Percentiles rank a stretch among this genome's conserved stretches.
phyloP scores from a whole-genome alignment of 2,329 filamentous ascomycete species.

The Apiospora phragmitis region DNA sequence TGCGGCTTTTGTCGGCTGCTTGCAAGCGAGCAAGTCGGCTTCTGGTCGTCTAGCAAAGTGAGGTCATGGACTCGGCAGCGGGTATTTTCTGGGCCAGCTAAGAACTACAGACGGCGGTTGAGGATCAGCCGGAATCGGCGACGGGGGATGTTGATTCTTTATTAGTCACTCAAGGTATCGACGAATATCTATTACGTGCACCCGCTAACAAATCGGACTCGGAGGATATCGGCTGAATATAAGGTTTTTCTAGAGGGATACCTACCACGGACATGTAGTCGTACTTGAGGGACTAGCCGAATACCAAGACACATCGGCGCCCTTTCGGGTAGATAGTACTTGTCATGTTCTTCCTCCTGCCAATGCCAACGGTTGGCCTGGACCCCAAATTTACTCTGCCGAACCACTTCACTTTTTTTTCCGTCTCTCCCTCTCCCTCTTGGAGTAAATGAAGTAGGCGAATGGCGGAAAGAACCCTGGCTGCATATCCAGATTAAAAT shows the following conservation, averaged over 20 bases:
- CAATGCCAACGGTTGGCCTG: neutral
- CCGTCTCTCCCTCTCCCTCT: too few relatives aligned
- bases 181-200: neutral
- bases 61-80: neutral
- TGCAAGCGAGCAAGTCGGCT: neutral
- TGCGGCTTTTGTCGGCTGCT: neutral
- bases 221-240: neutral
- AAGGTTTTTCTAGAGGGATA: neutral
- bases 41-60: neutral
- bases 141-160: neutral
- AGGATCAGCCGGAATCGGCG: neutral
- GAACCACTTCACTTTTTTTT: neutral
- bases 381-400: neutral
- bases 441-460: neutral
- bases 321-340: neutral
- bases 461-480: neutral
- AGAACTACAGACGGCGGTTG: neutral
- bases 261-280: neutral
- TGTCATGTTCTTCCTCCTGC: neutral
- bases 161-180: neutral
- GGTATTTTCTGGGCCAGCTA: neutral
- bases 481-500: neutral
- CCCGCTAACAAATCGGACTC: neutral
- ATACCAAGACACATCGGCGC: neutral
- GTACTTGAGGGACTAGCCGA: neutral